Conservation (phyloP, 257 asterid species). For the Linderniella brevidens region DNA sequence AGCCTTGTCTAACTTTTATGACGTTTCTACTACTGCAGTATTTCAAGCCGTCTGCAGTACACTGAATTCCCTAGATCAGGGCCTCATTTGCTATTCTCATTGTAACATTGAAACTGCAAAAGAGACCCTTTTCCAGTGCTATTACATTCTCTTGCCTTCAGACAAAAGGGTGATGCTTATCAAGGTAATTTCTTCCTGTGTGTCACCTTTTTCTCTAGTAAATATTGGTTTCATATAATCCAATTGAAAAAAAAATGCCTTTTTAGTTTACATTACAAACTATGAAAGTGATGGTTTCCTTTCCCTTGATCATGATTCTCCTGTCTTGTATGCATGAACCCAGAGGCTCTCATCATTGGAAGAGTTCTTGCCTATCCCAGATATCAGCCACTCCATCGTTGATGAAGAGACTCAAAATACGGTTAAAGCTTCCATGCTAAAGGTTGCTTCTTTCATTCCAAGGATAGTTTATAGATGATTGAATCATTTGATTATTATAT, state of each 20-base stretch:
- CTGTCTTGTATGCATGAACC: no score
- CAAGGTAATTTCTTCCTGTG: conserved; percentile 35
- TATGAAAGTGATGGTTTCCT: background rate
- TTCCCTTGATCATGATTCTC: background rate
- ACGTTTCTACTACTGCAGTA: conserved; percentile 33
- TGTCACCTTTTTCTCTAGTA: background rate
- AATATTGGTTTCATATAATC: background rate
- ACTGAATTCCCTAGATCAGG: conserved; percentile 76
- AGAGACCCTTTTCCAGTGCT: conserved; percentile 60
- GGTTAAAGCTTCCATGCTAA: conserved; percentile 48
- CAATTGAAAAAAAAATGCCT: no score
- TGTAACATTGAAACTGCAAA: conserved; percentile 60
- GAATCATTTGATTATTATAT: no score
- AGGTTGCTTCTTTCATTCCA: conserved; percentile 26
- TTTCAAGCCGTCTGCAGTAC: conserved; percentile 56
- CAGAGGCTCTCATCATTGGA: conserved; percentile 87
- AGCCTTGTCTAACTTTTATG: background rate
- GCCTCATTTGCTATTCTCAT: conserved; percentile 74
- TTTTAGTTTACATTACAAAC: background rate
- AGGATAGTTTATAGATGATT: background rate
- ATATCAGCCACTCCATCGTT: conserved; percentile 17
- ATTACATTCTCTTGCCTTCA: conserved; percentile 80
- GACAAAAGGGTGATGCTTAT: conserved; percentile 81
- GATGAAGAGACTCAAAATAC: conserved; percentile 40
- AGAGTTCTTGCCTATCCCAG: conserved; percentile 58